Base-by-base conservation (phyloP, 1,284 basidiomycete genomes). In the Tilletia indica region DNA sequence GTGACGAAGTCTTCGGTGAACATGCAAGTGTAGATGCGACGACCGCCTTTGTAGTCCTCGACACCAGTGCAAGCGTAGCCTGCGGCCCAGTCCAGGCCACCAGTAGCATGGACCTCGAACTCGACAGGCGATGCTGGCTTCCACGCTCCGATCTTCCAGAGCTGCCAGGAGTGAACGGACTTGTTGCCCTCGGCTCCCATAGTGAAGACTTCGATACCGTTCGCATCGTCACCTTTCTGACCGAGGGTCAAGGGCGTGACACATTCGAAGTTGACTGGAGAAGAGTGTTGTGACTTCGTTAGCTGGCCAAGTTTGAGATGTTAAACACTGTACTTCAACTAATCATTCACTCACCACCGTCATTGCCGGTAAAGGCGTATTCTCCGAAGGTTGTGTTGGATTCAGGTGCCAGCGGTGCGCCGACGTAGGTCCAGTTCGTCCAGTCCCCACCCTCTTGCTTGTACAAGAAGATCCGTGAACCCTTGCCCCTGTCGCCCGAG, bases 81-180 rank as follows among this genome's bases (percentile, higher is more conserved):
- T 6, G 72, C 49, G 63, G 72, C 74, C 72, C 72, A 74, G 49
- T 76, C 74, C 0, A 72, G 39, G 11, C 70, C 34, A 0, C 74
- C 74, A 16, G 73, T 69, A 5, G 73, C 67, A 14, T 71, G 67
- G 3, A 72, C 73, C 5, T 71, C 25, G 56, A 76, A 45, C 39
- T 70, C 47, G 4, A 76, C 72, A 0, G 69, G 70, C 14, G 70
- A 71, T 21, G 8, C 72, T 0, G 16, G 45, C 36, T 38, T 42
- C 74, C 74, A 76, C 14, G 72, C 72, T 3, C 74, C 74, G 6
- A 76, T 11, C 6, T 72, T 72, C 49, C 72, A 76, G 36, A 76
- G 71, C 64, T 71, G 71, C 36, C 61, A 64, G 16, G 31, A 38
- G 38, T 64, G 61, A n/a, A 72, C 47, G 9, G 74, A 73, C 12